phyloP scores from a whole-genome alignment of 129 eudicot species.

The Arctium lappa region DNA sequence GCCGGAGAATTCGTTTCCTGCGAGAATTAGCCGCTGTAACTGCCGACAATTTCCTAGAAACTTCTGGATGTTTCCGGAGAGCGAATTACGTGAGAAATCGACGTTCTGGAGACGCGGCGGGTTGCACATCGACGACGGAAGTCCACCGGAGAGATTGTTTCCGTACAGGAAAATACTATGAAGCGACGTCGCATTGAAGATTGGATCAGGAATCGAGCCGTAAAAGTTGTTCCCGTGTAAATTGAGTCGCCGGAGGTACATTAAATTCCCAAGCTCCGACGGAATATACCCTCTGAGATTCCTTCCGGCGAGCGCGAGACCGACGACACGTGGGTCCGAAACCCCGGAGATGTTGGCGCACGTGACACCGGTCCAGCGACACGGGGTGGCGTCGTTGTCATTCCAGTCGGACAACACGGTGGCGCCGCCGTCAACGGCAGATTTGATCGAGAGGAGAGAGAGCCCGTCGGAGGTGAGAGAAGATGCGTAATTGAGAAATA shows the following conservation, averaged over 20 bases:
- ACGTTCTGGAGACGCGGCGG: constrained; percentile 69
- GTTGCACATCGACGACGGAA: constrained; percentile 63
- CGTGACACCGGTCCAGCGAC: constrained; percentile 82
- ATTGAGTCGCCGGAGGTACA: constrained; percentile 78
- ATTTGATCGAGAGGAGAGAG: constrained; percentile 69
- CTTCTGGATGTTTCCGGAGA: constrained; percentile 53
- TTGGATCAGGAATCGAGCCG: constrained; percentile 83
- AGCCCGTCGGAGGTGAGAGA: constrained; percentile 76
- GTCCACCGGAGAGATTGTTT: constrained; percentile 69
- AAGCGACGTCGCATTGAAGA: constrained; percentile 88
- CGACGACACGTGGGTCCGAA: constrained; percentile 66
- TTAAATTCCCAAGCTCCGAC: constrained; percentile 72
- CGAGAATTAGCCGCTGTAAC: constrained; percentile 63
- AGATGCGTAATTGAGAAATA: constrained; percentile 7
- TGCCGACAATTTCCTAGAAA: constrained; percentile 58
- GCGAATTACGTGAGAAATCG: constrained; percentile 64
- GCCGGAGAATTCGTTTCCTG: constrained; percentile 63
- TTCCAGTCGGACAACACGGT: constrained; percentile 73
- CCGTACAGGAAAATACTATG: constrained; percentile 70
- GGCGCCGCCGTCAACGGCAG: constrained; percentile 68
- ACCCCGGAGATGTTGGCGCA: constrained; percentile 61
- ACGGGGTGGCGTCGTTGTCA: constrained; percentile 63
- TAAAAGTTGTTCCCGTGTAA: constrained; percentile 59
- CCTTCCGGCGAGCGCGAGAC: constrained; percentile 65
- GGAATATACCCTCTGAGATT: constrained; percentile 79